These are phyloP conservation scores for Sclerotinia minor DNA, from an alignment of 2,329 filamentous ascomycete species.

Conservation along the genomic window DNA sequence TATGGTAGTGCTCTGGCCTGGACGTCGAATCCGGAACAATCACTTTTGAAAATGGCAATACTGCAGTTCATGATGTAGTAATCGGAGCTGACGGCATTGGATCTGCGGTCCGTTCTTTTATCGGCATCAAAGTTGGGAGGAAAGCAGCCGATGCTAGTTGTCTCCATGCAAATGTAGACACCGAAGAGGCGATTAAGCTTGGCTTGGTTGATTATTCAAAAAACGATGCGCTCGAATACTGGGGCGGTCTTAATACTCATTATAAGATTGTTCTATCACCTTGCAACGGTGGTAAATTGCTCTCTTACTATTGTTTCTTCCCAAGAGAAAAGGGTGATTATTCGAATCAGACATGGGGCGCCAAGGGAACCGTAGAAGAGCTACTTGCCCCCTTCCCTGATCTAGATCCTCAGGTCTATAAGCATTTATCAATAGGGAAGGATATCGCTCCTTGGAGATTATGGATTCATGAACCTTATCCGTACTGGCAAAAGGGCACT, in stretches of 20 bases:
- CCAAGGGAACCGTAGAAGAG: constrained; percentile 56
- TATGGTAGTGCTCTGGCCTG: constrained; percentile 39
- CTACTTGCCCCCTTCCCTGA: constrained; percentile 60
- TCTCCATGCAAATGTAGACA: constrained; percentile 63
- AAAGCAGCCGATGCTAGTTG: constrained; percentile 61
- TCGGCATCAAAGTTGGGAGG: constrained; percentile 61
- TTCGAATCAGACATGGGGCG: constrained; percentile 58
- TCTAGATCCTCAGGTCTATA: constrained; percentile 57
- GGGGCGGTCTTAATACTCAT: constrained; percentile 64
- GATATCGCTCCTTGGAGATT: constrained; percentile 67
- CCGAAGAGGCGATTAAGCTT: constrained; percentile 58
- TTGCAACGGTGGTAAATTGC: constrained; percentile 63
- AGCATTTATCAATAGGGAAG: constrained; percentile 58
- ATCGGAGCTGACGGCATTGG: constrained; percentile 55
- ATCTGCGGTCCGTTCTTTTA: constrained; percentile 56
- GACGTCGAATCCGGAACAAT: constrained; percentile 53
- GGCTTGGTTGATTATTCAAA: constrained; percentile 64
- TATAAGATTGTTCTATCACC: constrained; percentile 72
- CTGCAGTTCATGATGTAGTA: constrained; percentile 40
- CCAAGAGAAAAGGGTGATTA: constrained; percentile 60
- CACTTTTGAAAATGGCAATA: constrained; percentile 40
- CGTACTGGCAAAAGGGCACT: constrained; percentile 52
- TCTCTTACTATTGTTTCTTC: constrained; percentile 73
- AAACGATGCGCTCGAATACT: constrained; percentile 65
- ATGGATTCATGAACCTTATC: constrained; percentile 65